Conservation (phyloP, 129 eudicot genomes). For the Lactuca saligna region DNA sequence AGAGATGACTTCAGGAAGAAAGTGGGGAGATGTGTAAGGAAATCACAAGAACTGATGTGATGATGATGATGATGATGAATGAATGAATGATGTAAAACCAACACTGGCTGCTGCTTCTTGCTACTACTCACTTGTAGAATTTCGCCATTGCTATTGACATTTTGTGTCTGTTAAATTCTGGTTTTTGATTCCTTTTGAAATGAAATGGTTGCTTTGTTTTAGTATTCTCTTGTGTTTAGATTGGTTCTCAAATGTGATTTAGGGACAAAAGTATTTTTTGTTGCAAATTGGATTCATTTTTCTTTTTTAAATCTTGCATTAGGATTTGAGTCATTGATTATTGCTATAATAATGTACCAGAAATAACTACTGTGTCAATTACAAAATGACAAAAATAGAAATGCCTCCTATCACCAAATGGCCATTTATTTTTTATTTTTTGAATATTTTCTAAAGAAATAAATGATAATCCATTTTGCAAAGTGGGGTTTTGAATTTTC, state of each 20-base stretch:
- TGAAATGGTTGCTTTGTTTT: slow-evolving; percentile 10
- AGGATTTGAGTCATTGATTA: background rate
- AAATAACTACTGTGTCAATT: background rate
- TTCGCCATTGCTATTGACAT: background rate
- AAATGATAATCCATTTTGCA: background rate
- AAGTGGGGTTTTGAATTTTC: background rate
- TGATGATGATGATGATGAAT: too few species aligned
- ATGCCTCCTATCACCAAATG: background rate
- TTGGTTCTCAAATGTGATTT: background rate
- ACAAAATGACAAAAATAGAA: background rate
- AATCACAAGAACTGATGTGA: slow-evolving; percentile 48
- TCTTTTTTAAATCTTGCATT: background rate
- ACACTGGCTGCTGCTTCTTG: background rate
- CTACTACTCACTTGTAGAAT: slow-evolving; percentile 21
- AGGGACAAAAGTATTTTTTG: background rate
- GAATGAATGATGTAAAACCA: background rate
- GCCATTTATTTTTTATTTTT: background rate
- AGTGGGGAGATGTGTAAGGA: slow-evolving; percentile 60
- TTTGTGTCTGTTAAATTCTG: background rate
- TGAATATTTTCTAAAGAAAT: background rate
- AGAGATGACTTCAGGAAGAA: slow-evolving; percentile 57
- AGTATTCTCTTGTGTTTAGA: background rate
- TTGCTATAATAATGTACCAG: background rate
- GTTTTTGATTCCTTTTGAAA: background rate
- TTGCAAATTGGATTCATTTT: background rate